A percentile compares a stretch with the other conserved stretches of the same genome.
Conservation (phyloP, 805 yeast genomes). For the Metschnikowia noctiluminum region DNA sequence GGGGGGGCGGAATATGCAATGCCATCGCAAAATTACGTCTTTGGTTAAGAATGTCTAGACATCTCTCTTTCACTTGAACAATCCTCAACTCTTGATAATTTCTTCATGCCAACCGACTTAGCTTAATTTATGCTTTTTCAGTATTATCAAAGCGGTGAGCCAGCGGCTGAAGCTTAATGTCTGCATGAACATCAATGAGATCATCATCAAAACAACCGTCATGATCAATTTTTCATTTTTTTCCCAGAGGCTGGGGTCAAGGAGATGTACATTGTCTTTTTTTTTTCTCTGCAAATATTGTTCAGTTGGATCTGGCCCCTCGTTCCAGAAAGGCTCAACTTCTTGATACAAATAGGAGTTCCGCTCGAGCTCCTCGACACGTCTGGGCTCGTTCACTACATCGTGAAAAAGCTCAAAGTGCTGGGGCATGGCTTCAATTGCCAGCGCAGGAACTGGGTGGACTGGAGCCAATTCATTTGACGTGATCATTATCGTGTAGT, state of each 20-base stretch:
- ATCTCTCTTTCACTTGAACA: too few species aligned
- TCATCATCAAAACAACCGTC: slow-evolving; percentile 31
- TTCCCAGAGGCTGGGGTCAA: slow-evolving; percentile 44
- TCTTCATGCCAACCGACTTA: neutral
- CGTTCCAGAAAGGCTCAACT: slow-evolving; percentile 22
- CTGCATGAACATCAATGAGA: slow-evolving; percentile 17
- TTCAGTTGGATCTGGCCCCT: slow-evolving; percentile 25
- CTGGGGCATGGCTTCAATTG: slow-evolving; percentile 30
- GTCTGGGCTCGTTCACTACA: slow-evolving; percentile 49
- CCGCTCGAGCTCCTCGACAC: slow-evolving; percentile 53
- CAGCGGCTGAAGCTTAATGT: slow-evolving; percentile 11
- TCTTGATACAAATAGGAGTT: slow-evolving; percentile 38
- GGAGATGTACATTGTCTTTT: slow-evolving; percentile 36
- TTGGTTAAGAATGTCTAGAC: too few species aligned
- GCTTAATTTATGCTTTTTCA: slow-evolving; percentile 1
- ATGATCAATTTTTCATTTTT: slow-evolving; percentile 49
- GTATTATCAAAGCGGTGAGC: slow-evolving; percentile 1
- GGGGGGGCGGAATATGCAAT: too few species aligned
- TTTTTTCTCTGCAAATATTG: slow-evolving; percentile 29
- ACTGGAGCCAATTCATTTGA: slow-evolving; percentile 19
- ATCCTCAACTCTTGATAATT: too few species aligned
- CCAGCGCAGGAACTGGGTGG: slow-evolving; percentile 32
- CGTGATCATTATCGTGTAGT: slow-evolving; percentile 58
- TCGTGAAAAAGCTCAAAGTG: slow-evolving; percentile 51
- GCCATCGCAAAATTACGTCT: too few species aligned